A percentile compares a stretch with the other conserved stretches of the same genome.
phyloP scores from a whole-genome alignment of 2,329 filamentous ascomycete species.

The Penicillium sp. region DNA sequence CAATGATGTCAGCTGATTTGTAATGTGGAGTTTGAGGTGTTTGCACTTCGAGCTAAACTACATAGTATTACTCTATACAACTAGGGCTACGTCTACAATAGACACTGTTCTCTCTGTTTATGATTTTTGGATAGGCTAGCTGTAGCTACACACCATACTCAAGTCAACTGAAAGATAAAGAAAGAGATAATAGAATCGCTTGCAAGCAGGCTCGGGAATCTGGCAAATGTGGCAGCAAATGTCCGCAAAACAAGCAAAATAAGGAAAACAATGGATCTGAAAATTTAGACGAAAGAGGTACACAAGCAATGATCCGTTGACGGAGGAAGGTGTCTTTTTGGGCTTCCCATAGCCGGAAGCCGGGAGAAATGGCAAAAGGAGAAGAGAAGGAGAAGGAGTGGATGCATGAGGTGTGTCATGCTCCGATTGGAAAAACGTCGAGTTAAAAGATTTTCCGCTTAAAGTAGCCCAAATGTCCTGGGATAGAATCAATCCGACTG shows the following conservation, averaged over 20 bases:
- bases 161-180: conserved; percentile 8
- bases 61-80: no score
- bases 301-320: background rate
- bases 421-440: conserved; percentile 10
- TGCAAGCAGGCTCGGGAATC: conserved; percentile 20
- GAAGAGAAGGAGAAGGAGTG: conserved; percentile 16
- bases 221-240: conserved; percentile 17
- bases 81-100: background rate
- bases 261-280: background rate
- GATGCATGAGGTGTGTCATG: conserved; percentile 15
- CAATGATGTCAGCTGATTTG: conserved; percentile 23
- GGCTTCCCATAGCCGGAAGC: background rate
- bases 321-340: conserved; percentile 1
- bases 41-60: background rate
- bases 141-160: background rate
- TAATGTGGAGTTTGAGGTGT: background rate
- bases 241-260: background rate
- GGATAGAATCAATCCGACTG: conserved; percentile 13
- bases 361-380: conserved; percentile 5
- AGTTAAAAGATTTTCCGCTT: conserved; percentile 12
- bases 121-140: conserved; percentile 1
- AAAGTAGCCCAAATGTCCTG: conserved; percentile 1
- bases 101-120: background rate
- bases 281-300: background rate
- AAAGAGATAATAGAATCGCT: conserved; percentile 12